Evolutionary conservation across 2,329 filamentous ascomycete genomes (phyloP).

Genomic region (Cylindrodendrum hubeiense): DNA sequence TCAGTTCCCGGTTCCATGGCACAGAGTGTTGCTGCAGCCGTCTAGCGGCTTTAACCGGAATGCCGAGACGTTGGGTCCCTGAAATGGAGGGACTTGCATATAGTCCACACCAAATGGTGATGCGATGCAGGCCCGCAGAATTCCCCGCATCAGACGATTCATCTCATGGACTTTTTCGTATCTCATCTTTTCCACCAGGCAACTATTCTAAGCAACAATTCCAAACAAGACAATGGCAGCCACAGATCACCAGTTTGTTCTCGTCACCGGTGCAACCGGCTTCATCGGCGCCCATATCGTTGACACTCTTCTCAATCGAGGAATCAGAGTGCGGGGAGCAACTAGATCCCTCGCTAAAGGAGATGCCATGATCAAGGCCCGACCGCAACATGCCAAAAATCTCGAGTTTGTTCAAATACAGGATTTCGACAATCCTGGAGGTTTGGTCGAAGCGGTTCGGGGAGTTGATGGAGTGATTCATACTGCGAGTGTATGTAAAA

Average conservation of each 20-base stretch:
- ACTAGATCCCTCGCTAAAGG: slow-evolving; percentile 47
- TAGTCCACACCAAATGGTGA: background rate
- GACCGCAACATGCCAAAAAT: slow-evolving; percentile 49
- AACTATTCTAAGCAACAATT: background rate
- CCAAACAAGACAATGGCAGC: background rate
- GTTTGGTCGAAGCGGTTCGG: slow-evolving; percentile 53
- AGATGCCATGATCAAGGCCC: slow-evolving; percentile 51
- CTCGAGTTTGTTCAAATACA: slow-evolving; percentile 57
- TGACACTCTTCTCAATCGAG: slow-evolving; percentile 45
- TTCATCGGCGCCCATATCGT: slow-evolving; percentile 52
- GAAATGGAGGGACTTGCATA: background rate
- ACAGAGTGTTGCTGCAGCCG: background rate
- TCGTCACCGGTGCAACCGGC: slow-evolving; percentile 43
- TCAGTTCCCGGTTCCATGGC: slow-evolving; percentile 3
- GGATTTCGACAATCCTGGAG: slow-evolving; percentile 55
- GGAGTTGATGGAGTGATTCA: slow-evolving; percentile 59
- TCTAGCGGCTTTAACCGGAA: background rate
- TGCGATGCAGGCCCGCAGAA: background rate
- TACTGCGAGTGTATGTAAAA: slow-evolving; percentile 54
- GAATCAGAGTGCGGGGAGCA: slow-evolving; percentile 48
- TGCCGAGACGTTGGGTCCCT: background rate
- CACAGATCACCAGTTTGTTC: slow-evolving; percentile 25
- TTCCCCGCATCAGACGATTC: slow-evolving; percentile 14
- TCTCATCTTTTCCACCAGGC: background rate
- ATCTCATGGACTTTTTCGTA: background rate